Conservation (phyloP, 257 asterid genomes). For the Gentiana straminea region DNA sequence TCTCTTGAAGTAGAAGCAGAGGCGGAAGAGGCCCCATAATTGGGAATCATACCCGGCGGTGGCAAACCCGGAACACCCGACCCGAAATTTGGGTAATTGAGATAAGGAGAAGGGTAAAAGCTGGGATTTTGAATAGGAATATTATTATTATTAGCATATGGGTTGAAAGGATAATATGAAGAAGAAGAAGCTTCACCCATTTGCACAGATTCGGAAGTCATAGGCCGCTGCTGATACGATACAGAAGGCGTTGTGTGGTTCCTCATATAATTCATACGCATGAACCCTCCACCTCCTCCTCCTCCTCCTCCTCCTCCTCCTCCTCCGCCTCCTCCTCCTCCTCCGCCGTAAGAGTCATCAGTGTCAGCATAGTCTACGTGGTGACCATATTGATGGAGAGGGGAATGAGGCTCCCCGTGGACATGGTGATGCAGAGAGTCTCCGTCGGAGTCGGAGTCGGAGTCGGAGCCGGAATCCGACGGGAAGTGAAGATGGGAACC, state of each 20-base stretch:
- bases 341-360: slow-evolving; percentile 8
- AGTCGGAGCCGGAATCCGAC: slow-evolving; percentile 34
- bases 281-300: slow-evolving; percentile 33
- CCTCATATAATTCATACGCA: slow-evolving; percentile 63
- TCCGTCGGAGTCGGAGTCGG: slow-evolving; percentile 37
- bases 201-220: slow-evolving; percentile 46
- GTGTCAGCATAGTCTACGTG: slow-evolving; percentile 8
- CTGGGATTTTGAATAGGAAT: slow-evolving; percentile 18
- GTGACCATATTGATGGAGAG: slow-evolving; percentile 9
- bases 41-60: slow-evolving; percentile 14
- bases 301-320: no score
- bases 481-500: slow-evolving; percentile 79
- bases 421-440: slow-evolving; percentile 41
- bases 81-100: slow-evolving; percentile 28
- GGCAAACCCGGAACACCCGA: slow-evolving; percentile 42
- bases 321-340: slow-evolving; percentile 17
- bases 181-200: slow-evolving; percentile 57
- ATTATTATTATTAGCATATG: slow-evolving; percentile 12
- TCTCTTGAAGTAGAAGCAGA: slow-evolving; percentile 38
- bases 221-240: slow-evolving; percentile 64
- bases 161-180: slow-evolving; percentile 29
- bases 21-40: slow-evolving; percentile 26
- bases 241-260: slow-evolving; percentile 63
- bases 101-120: slow-evolving; percentile 14
- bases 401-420: slow-evolving; percentile 16